phyloP scores from a whole-genome alignment of 768 basidiomycete genomes.

The Collybia sordida region DNA sequence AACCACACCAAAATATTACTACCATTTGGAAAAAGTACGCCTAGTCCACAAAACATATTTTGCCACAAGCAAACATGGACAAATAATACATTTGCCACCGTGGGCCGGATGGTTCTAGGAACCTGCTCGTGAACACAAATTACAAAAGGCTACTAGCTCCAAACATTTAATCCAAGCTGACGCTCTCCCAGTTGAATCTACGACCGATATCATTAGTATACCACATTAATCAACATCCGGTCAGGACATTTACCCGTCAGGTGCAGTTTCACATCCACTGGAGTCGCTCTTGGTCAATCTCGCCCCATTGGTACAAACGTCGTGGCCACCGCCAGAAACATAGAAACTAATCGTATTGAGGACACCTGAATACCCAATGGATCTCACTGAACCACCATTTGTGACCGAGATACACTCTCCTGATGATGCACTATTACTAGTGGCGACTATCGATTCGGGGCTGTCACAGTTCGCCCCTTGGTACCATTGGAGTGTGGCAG shows the following conservation, averaged over 20 bases:
- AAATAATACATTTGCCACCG: no score
- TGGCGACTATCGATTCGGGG: not conserved
- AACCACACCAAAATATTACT: no score
- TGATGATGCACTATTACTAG: not conserved
- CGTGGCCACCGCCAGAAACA: constrained; percentile 14
- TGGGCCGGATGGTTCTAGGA: no score
- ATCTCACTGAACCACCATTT: no score
- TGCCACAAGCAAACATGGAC: no score
- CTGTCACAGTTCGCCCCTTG: not conserved
- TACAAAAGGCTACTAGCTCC: no score
- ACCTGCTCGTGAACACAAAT: no score
- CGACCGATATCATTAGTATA: constrained; percentile 3
- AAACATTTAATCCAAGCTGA: not conserved
- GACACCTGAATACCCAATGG: constrained; percentile 16
- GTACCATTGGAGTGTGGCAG: constrained; percentile 6
- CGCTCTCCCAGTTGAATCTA: constrained; percentile 17
- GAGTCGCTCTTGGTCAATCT: constrained; percentile 6
- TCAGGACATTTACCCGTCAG: constrained; percentile 12
- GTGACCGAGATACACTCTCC: constrained; percentile 10
- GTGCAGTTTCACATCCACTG: constrained; percentile 16
- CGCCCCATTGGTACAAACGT: constrained; percentile 16
- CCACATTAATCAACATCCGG: constrained; percentile 6
- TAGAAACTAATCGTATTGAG: constrained; percentile 14
- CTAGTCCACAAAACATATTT: no score
- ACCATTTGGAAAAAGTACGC: no score